These are phyloP conservation scores for Rhododendron ferrugineum DNA, from an alignment of 148 eudicot species.

Conservation along the genomic window DNA sequence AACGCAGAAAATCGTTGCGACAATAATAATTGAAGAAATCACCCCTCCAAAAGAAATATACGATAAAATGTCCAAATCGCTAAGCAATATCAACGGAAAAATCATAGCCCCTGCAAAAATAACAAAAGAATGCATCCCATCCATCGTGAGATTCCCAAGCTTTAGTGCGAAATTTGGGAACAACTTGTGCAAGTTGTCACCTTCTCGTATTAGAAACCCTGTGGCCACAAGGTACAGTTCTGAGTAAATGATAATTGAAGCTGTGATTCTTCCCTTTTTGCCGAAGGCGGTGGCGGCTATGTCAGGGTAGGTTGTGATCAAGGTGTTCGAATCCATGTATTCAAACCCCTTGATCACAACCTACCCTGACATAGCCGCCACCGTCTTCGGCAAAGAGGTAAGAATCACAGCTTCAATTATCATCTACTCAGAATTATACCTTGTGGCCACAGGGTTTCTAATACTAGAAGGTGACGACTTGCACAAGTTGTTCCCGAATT, in stretches of 20 bases:
- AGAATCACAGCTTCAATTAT: constrained; percentile 28
- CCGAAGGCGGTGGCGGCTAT: constrained; percentile 38
- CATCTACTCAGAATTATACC: constrained; percentile 32
- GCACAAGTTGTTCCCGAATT: constrained; percentile 31
- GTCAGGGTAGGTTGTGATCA: constrained; percentile 30
- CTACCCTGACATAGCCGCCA: constrained; percentile 33
- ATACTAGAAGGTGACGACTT: constrained; percentile 51
- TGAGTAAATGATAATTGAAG: constrained; percentile 22
- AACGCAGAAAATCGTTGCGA: no score
- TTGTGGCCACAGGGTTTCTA: constrained; percentile 37
- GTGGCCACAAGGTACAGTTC: constrained; percentile 44
- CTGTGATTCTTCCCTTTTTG: constrained; percentile 27
- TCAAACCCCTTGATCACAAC: constrained; percentile 27
- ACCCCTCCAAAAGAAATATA: no score
- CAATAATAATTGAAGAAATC: no score
- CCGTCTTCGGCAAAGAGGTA: constrained; percentile 39
- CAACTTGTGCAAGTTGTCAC: constrained; percentile 39
- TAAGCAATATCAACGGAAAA: no score
- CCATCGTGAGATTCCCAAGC: constrained; percentile 15
- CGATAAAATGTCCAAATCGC: no score
- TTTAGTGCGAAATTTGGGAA: constrained; percentile 21
- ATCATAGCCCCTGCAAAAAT: not conserved
- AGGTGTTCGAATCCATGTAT: constrained; percentile 39
- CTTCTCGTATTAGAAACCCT: constrained; percentile 42
- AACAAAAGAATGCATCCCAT: constrained; percentile 29